A percentile compares a stretch with the other conserved stretches of the same genome.
These are phyloP conservation scores for Cornus kousa DNA, from an alignment of 148 eudicot genomes.

Conservation along the genomic window DNA sequence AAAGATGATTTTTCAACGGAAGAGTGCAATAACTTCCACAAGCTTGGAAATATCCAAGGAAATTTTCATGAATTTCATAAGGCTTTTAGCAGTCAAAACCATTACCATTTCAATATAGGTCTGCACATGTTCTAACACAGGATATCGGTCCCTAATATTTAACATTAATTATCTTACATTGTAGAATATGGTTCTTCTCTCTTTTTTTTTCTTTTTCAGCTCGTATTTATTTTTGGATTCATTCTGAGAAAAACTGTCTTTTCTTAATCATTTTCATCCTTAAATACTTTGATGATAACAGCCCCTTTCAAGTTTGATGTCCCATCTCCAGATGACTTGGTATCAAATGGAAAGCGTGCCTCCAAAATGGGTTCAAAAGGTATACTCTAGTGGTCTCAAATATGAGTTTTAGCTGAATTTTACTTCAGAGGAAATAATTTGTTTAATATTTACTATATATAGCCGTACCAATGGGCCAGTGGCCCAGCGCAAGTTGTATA, in stretches of 20 bases:
- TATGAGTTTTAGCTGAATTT: too few relatives aligned
- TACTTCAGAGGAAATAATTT: too few relatives aligned
- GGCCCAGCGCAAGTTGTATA: too few relatives aligned
- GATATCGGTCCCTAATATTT: conserved; percentile 9
- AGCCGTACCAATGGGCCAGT: too few relatives aligned
- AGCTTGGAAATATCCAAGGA: conserved; percentile 35
- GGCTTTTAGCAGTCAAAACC: conserved; percentile 47
- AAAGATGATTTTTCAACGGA: conserved; percentile 38
- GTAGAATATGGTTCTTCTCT: background rate
- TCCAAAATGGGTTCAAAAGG: conserved; percentile 49
- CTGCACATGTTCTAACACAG: conserved; percentile 32
- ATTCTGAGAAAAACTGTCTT: background rate
- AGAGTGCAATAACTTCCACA: conserved; percentile 39
- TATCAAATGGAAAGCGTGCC: conserved; percentile 51
- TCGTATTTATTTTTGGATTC: conserved; percentile 4
- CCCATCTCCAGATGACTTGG: conserved; percentile 83
- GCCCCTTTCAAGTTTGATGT: conserved; percentile 84
- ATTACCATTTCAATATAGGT: conserved; percentile 61
- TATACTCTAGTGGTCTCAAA: conserved; percentile 15
- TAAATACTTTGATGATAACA: conserved; percentile 33
- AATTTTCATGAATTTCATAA: conserved; percentile 43
- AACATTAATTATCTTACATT: background rate
- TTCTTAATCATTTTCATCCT: conserved; percentile 10
- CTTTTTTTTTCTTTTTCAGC: background rate
- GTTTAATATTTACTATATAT: too few relatives aligned